phyloP scores from a whole-genome alignment of 2,329 filamentous ascomycete species.

The Thyridium curvatum region DNA sequence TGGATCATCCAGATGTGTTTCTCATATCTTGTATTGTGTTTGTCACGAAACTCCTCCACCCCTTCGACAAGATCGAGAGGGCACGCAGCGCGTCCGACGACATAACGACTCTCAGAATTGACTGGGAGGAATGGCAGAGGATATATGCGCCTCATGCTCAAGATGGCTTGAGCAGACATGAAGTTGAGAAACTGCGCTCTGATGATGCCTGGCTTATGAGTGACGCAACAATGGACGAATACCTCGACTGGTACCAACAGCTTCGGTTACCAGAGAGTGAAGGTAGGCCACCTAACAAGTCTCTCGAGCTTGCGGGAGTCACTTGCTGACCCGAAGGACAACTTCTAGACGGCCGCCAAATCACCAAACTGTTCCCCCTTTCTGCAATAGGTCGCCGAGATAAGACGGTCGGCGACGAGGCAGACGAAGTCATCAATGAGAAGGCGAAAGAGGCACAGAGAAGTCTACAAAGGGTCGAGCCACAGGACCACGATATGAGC shows the following conservation, averaged over 20 bases:
- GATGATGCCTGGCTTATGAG: constrained; percentile 39
- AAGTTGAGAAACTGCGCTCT: constrained; percentile 17
- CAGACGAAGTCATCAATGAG: constrained; percentile 12
- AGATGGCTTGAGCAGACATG: constrained; percentile 13
- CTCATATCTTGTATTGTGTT: constrained; percentile 67
- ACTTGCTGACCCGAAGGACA: neutral
- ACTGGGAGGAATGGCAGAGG: constrained; percentile 68
- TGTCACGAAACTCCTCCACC: constrained; percentile 72
- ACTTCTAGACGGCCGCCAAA: no score
- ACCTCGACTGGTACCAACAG: constrained; percentile 72
- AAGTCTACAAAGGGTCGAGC: constrained; percentile 6
- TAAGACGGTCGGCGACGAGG: constrained; percentile 7
- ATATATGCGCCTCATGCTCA: constrained; percentile 30
- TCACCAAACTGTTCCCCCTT: constrained; percentile 7
- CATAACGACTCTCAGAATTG: constrained; percentile 51
- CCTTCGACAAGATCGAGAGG: constrained; percentile 56
- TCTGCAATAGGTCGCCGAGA: neutral
- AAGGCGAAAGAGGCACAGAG: constrained; percentile 14
- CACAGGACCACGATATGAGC: neutral
- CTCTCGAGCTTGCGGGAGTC: no score
- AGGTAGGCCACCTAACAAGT: neutral
- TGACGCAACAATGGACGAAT: constrained; percentile 59
- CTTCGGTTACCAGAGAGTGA: constrained; percentile 41
- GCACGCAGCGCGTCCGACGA: constrained; percentile 42
- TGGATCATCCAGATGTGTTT: constrained; percentile 68